Evolutionary conservation across 306 rosid species (phyloP).

Genomic region (Clitoria ternatea): DNA sequence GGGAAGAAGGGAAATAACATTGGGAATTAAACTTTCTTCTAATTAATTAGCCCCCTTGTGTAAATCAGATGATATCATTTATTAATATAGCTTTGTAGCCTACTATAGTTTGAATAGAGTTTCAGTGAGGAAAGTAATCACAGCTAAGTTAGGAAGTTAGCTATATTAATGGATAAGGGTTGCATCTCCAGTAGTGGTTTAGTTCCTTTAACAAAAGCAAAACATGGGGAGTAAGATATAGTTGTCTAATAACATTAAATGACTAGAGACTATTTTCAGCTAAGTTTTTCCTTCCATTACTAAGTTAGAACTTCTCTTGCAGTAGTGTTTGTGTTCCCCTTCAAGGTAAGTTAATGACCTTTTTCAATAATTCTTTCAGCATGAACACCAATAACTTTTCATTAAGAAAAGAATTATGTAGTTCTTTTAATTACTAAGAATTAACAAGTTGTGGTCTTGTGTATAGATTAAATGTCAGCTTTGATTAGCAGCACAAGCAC

Average conservation of each 20-base stretch:
- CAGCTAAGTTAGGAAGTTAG: background rate
- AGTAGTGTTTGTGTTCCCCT: background rate
- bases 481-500: background rate
- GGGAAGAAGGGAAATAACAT: background rate
- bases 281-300: background rate
- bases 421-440: background rate
- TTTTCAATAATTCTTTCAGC: background rate
- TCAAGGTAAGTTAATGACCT: background rate
- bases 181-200: background rate
- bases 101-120: too few relatives aligned
- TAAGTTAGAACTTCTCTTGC: background rate
- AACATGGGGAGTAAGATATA: too few relatives aligned
- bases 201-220: background rate
- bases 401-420: background rate
- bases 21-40: background rate
- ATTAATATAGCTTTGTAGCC: too few relatives aligned
- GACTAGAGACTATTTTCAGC: background rate
- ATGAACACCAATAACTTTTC: background rate
- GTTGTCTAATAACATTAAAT: too few relatives aligned
- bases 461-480: background rate
- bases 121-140: too few relatives aligned
- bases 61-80: too few relatives aligned
- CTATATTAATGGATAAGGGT: too few relatives aligned
- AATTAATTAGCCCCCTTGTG: background rate
- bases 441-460: background rate